Evolutionary conservation across 805 yeast genomes (phyloP), one percentile per base, ranked within the genome.

Genomic region (Metschnikowia continentalis): DNA sequence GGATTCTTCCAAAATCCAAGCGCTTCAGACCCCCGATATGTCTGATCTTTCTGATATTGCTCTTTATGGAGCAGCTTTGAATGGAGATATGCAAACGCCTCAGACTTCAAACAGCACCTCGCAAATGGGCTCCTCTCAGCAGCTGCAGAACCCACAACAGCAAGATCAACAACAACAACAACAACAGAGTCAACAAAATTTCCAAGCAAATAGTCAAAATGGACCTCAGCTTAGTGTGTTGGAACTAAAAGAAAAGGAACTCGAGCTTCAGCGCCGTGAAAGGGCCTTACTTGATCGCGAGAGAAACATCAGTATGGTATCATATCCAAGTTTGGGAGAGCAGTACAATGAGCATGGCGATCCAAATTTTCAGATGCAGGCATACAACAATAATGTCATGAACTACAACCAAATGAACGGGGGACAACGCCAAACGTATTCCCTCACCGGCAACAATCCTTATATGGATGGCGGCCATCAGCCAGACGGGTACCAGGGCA

Each of bases 31-130:
- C 11, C 63, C 59, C 32, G 69, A 64, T 38, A 60, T 72, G 46
- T 63, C 66, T n/a, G 76, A 71, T 51, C 63, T 69, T 32, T 58
- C 72, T 3, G 69, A 69, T 50, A 68, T 72, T 42, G 75, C 74
- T 1, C 52, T 64, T 32, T 72, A 69, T 52, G 75, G 74, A 6
- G 74, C 71, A 23, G 52, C 54, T 3, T 58, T 70, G 49, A 67
- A 69, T 48, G 72, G 66, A 10, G 71, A 68, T 15, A 22, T 32
- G 35, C 50, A 52, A n/a, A 36, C 33, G 17, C 48, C 46, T n/a
- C 42, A 19, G 6, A 32, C 15, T 17, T 36, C 39, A 35, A 41
- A n/a, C 20, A 26, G 20, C 48, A n/a, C 54, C 46, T 23, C 50
- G 32, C 33, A 51, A 26, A 15, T 32, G 3, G 46, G 42, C 13